These are phyloP conservation scores for Clohesyomyces aquaticus DNA, from an alignment of 495 filamentous ascomycete species.

Conservation along the genomic window DNA sequence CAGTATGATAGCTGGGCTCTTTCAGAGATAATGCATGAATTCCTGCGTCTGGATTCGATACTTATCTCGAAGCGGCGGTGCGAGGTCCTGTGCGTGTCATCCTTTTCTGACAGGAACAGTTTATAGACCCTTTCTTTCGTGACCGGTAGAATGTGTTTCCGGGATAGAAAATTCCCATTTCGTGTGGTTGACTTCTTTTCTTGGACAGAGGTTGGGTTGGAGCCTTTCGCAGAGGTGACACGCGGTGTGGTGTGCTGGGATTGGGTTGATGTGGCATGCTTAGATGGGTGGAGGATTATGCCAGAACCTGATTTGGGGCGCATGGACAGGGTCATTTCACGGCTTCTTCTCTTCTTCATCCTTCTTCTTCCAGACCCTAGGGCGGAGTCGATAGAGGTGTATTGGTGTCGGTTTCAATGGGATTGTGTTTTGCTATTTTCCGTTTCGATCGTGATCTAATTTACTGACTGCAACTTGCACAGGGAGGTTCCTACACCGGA, in stretches of 20 bases:
- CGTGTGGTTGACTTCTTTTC: too few relatives aligned
- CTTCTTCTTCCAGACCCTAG: background rate
- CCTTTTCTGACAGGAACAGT: background rate
- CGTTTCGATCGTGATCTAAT: conserved; percentile 1
- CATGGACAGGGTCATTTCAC: background rate
- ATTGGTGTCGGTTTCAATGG: background rate
- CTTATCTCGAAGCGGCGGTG: too few relatives aligned
- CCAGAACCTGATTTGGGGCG: background rate
- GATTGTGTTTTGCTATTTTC: background rate
- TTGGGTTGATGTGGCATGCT: background rate
- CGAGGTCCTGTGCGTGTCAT: too few relatives aligned
- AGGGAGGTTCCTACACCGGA: background rate
- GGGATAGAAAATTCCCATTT: too few relatives aligned
- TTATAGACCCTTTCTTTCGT: background rate
- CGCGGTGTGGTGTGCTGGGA: background rate
- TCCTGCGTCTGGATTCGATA: background rate
- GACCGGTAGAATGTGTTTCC: background rate
- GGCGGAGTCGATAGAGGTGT: conserved; percentile 18
- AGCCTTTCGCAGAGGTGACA: too few relatives aligned
- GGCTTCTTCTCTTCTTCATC: background rate
- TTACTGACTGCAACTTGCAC: background rate
- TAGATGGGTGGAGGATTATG: background rate
- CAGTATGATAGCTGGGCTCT: background rate
- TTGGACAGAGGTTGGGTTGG: too few relatives aligned
- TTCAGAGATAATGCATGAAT: background rate